A percentile compares a stretch with the other conserved stretches of the same genome.
phyloP scores from a whole-genome alignment of 495 filamentous ascomycete species.

The Penicillium lagena region DNA sequence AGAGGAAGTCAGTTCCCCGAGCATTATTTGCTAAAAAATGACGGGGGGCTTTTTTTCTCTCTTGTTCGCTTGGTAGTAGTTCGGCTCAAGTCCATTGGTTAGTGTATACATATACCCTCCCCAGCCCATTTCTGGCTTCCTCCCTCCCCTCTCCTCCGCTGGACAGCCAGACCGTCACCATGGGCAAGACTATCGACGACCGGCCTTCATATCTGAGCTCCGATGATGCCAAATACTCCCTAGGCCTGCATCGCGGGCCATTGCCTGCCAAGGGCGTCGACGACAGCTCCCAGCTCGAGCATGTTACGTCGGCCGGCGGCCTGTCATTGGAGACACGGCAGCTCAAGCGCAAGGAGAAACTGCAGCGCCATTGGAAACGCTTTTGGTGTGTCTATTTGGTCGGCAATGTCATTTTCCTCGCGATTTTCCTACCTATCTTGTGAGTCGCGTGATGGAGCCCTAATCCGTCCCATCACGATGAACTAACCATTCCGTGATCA shows the following conservation, averaged over 20 bases:
- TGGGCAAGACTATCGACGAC: conserved; percentile 19
- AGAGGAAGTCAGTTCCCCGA: too few species aligned
- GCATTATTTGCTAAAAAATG: too few species aligned
- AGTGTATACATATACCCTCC: too few species aligned
- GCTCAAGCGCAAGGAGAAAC: conserved; percentile 17
- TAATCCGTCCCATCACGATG: too few species aligned
- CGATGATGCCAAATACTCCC: conserved; percentile 26
- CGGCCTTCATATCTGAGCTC: conserved; percentile 21
- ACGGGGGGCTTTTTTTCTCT: background rate
- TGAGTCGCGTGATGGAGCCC: conserved; percentile 8
- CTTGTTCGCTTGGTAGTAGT: background rate
- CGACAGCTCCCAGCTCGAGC: conserved; percentile 18
- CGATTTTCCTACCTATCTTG: conserved; percentile 36
- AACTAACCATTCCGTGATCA: conserved; percentile 4
- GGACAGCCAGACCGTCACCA: conserved; percentile 4
- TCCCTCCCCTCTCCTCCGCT: background rate
- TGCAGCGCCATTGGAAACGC: conserved; percentile 31
- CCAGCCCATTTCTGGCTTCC: background rate
- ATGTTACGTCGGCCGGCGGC: conserved; percentile 22
- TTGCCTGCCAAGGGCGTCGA: conserved; percentile 8
- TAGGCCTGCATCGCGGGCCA: conserved; percentile 32
- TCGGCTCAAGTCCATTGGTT: too few species aligned
- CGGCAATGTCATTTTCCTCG: conserved; percentile 22
- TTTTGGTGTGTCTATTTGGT: conserved; percentile 35
- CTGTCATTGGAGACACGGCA: conserved; percentile 22